Conservation (phyloP, 2,329 filamentous ascomycete genomes). For the Aspergillus ochraceoroseus region DNA sequence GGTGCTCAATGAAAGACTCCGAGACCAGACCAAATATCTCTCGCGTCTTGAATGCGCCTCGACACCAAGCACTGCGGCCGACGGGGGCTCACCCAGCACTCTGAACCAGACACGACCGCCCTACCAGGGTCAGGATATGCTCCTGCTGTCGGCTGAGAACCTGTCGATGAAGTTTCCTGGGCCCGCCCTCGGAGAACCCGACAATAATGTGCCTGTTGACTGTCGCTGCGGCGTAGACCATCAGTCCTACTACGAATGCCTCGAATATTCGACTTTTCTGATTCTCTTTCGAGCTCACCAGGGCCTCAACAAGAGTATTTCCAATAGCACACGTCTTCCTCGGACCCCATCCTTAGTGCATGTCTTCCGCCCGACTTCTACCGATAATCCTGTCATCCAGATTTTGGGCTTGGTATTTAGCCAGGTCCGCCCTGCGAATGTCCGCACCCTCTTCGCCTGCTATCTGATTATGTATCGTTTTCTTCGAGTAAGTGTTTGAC, state of each 20-base stretch:
- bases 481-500: conserved; percentile 4
- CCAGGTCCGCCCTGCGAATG: conserved; percentile 12
- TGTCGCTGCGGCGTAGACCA: conserved; percentile 14
- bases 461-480: conserved; percentile 14
- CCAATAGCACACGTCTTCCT: conserved; percentile 11
- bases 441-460: conserved; percentile 12
- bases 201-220: conserved; percentile 12
- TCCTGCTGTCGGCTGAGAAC: conserved; percentile 9
- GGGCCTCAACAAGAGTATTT: conserved; percentile 12
- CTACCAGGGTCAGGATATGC: conserved; percentile 8
- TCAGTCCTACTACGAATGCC: conserved; percentile 10
- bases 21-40: conserved; percentile 7
- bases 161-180: conserved; percentile 7
- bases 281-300: conserved; percentile 12
- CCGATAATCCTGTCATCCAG: conserved; percentile 14
- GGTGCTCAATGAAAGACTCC: conserved; percentile 9
- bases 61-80: conserved; percentile 4
- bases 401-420: conserved; percentile 12
- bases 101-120: conserved; percentile 1
- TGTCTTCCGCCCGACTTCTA: conserved; percentile 12
- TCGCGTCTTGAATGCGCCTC: conserved; percentile 1
- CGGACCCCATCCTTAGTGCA: conserved; percentile 10
- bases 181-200: conserved; percentile 8
- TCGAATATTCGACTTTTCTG: conserved; percentile 13
- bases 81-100: not conserved